A percentile compares a stretch with the other conserved stretches of the same genome.
Evolutionary conservation across 805 yeast species (phyloP).

Genomic region (Starmerella roubikii): DNA sequence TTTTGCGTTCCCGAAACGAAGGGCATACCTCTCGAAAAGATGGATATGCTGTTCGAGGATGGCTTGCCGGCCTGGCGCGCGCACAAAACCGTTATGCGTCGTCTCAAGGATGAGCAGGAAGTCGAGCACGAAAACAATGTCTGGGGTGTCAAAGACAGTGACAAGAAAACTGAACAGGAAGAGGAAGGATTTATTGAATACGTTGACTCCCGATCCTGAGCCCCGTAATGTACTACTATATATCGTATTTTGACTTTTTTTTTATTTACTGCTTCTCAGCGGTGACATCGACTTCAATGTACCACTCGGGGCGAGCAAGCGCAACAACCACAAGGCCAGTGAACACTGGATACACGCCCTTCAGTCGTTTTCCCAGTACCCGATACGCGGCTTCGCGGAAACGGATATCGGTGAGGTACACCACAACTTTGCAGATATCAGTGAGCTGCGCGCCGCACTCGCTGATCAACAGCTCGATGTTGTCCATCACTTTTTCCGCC

Average conservation of each 20-base stretch:
- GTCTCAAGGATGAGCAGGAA: constrained; percentile 7
- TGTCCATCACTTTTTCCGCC: constrained; percentile 17
- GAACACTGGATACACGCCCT: constrained; percentile 18
- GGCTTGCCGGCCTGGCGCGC: constrained; percentile 10
- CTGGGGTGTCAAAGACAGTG: constrained; percentile 1
- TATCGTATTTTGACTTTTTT: too few species aligned
- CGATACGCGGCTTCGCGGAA: constrained; percentile 16
- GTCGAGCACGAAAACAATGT: constrained; percentile 7
- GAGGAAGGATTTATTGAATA: constrained; percentile 5
- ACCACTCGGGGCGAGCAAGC: constrained; percentile 18
- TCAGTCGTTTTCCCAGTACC: constrained; percentile 14
- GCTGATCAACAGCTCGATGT: constrained; percentile 13
- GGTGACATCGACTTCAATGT: constrained; percentile 17
- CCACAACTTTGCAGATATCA: constrained; percentile 17
- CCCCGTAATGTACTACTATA: constrained; percentile 17
- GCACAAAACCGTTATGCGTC: constrained; percentile 1
- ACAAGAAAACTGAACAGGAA: constrained; percentile 2
- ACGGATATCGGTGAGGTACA: constrained; percentile 16
- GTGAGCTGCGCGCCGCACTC: constrained; percentile 14
- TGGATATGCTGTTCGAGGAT: constrained; percentile 8
- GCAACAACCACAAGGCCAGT: constrained; percentile 18
- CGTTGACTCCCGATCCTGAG: constrained; percentile 9
- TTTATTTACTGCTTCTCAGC: constrained; percentile 10
- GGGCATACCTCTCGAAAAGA: constrained; percentile 9
- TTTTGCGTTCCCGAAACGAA: constrained; percentile 10